Conservation (phyloP, 768 basidiomycete species). For the Termitomyces sp. region DNA sequence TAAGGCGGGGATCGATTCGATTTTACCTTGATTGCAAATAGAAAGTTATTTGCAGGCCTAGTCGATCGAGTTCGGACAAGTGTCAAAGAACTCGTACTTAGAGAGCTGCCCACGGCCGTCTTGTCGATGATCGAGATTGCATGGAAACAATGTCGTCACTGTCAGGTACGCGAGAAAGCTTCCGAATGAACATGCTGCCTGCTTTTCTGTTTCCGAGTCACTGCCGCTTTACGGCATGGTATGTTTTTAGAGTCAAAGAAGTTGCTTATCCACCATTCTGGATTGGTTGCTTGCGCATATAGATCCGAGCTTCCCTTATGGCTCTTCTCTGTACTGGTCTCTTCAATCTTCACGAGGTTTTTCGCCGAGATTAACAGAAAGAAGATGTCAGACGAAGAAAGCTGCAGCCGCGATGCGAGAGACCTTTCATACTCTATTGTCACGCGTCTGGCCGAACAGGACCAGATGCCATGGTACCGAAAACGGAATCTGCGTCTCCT, state of each 20-base stretch:
- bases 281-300: not conserved
- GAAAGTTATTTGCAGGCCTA: no score
- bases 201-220: not conserved
- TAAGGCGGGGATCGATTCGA: no score
- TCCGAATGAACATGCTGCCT: no score
- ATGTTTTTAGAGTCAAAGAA: not conserved
- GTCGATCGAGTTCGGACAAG: no score
- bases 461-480: constrained; percentile 53
- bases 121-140: no score
- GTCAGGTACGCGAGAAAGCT: no score
- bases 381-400: not conserved
- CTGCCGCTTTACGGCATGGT: not conserved
- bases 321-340: not conserved
- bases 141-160: no score
- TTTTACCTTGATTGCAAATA: no score
- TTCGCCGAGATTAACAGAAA: not conserved
- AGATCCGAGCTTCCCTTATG: not conserved
- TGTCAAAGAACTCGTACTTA: no score
- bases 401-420: not conserved
- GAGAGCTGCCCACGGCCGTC: no score
- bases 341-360: not conserved
- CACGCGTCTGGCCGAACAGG: constrained; percentile 33
- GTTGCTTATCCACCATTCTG: not conserved
- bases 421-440: constrained; percentile 26
- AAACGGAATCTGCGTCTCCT: constrained; percentile 53